Conservation (phyloP, 495 filamentous ascomycete species). For the Hypoxylon subgilvum region DNA sequence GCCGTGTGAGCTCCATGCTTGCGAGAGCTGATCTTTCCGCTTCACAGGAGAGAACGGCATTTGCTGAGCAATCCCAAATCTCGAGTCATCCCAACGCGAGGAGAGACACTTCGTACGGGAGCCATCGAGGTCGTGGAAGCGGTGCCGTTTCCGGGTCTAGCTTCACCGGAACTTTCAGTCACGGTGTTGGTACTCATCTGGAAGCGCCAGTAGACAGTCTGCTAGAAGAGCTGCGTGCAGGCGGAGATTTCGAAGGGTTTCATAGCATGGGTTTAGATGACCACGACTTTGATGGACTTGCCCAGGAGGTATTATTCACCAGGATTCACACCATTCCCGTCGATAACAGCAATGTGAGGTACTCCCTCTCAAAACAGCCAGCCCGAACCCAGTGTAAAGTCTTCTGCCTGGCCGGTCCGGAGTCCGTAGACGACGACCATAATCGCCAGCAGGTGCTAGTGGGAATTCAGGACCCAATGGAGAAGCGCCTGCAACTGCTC, state of each 20-base stretch:
- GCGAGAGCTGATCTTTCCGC: constrained; percentile 87
- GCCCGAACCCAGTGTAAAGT: constrained; percentile 62
- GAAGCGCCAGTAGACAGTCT: constrained; percentile 74
- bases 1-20: constrained; percentile 89
- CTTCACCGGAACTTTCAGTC: constrained; percentile 48
- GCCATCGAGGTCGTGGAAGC: constrained; percentile 66
- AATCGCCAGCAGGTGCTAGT: constrained; percentile 63
- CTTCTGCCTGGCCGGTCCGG: constrained; percentile 67
- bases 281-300: constrained; percentile 69
- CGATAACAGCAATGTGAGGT: constrained; percentile 65
- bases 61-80: constrained; percentile 69
- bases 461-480: constrained; percentile 70
- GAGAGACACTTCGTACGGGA: constrained; percentile 76
- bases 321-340: constrained; percentile 74
- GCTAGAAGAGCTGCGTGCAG: constrained; percentile 69
- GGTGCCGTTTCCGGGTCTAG: constrained; percentile 52
- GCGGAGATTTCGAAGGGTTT: constrained; percentile 69
- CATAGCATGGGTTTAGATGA: constrained; percentile 74
- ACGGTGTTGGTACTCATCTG: constrained; percentile 59
- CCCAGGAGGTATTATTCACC: constrained; percentile 73
- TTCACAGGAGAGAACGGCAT: constrained; percentile 73
- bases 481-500: constrained; percentile 70
- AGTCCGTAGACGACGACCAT: constrained; percentile 57
- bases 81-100: constrained; percentile 54
- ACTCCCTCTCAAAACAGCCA: constrained; percentile 56